Base-by-base conservation (phyloP, 2,329 filamentous ascomycete species). In the Alternaria solani region DNA sequence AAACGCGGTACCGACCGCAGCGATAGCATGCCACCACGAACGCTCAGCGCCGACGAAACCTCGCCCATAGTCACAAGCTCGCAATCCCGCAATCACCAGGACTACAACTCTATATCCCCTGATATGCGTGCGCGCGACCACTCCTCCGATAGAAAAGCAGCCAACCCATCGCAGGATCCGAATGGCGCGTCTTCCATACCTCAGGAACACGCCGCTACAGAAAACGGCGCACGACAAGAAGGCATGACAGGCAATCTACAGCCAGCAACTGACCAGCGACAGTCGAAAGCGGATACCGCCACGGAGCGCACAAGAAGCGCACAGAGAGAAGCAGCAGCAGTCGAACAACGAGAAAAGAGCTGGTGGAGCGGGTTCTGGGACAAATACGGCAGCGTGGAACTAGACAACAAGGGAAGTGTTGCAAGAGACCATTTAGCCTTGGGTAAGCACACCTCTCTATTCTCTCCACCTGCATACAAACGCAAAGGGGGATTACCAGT, bases 391-490 rank as follows among this genome's bases (percentile, higher is more conserved):
- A 85, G 83, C 61, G 85, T 95, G 52, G 91, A 94, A 81, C 79
- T 95, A 61, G 92, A 95, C 78, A 95, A 95, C 73, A 94, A 93
- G 78, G 92, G 92, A 39, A 92, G 89, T 73, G 91, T 94, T 39
- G 92, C 92, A 11, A 83, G 92, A 71, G 92, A 95, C 78, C 92
- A 95, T 80, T 81, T 95, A 56, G 92, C 92, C 23, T 80, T 95
- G 49, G 91, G 91, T 94, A 79, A 14, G 12, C 39, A 25, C 12
- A 25, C 6, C 32, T 36, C 1, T 7, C 28, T 11, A 30, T 30
- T 11, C 28, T 30, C 28, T 12, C 32, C 32, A 36, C 14, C 32
- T 16, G 12, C 12, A 38, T 20, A 20, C 4, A 7, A 34, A 8
- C 7, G 8, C 3, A 20, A 16, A 18, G 28, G 34, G 20, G 34